These are phyloP conservation scores for Chlorella sorokiniana DNA, from an alignment of 139 green algal genomes.

Conservation along the genomic window DNA sequence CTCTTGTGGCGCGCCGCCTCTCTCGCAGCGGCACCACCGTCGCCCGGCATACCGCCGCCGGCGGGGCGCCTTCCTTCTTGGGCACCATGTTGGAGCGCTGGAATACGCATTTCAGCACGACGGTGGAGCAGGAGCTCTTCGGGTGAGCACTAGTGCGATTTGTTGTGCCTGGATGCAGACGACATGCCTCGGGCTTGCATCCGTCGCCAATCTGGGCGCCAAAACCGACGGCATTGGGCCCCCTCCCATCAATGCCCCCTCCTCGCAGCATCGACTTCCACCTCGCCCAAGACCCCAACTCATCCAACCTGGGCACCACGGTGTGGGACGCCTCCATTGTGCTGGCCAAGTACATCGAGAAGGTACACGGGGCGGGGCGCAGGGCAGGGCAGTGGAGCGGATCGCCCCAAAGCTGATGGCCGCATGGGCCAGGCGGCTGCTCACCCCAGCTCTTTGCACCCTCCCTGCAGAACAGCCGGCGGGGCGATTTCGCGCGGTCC, in stretches of 20 bases:
- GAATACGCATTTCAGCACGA: conserved; percentile 71
- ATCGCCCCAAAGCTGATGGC: no score
- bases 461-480: conserved; percentile 67
- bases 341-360: conserved; percentile 90
- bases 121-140: conserved; percentile 69
- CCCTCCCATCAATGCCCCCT: not conserved
- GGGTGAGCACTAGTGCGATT: conserved; percentile 24
- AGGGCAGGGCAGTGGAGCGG: no score
- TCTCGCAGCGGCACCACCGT: not conserved
- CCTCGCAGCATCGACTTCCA: conserved; percentile 53
- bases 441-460: not conserved
- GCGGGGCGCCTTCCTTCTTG: no score
- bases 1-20: no score
- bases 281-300: conserved; percentile 80
- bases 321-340: conserved; percentile 94
- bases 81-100: conserved; percentile 56
- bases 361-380: conserved; percentile 47
- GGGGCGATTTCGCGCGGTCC: conserved; percentile 69
- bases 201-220: not conserved
- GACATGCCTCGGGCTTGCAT: not conserved
- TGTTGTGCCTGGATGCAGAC: conserved; percentile 1
- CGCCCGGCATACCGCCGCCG: not conserved
- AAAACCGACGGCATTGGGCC: no score
- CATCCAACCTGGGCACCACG: conserved; percentile 85
- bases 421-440: no score